These are phyloP conservation scores for Bimuria novae-zelandiae DNA, from an alignment of 2,329 filamentous ascomycete genomes.

Conservation along the genomic window DNA sequence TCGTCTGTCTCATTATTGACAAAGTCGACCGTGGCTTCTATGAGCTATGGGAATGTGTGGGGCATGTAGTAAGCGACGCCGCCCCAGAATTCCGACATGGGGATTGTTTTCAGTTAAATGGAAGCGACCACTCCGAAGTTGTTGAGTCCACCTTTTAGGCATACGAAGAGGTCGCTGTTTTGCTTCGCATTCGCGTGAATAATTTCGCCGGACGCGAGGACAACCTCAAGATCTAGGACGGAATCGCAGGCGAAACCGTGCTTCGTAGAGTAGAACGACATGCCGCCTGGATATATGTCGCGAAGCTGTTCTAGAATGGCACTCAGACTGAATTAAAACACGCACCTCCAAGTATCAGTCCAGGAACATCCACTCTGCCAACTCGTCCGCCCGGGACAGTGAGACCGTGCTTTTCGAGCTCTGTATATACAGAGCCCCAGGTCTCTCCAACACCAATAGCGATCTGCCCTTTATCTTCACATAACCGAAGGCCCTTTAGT, in stretches of 20 bases:
- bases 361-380: slow-evolving; percentile 4
- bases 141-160: too few relatives aligned
- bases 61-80: slow-evolving; percentile 9
- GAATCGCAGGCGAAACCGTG: too few relatives aligned
- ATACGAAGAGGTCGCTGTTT: too few relatives aligned
- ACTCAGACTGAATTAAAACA: too few relatives aligned
- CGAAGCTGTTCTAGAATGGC: too few relatives aligned
- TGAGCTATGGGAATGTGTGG: slow-evolving; percentile 1
- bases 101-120: neutral
- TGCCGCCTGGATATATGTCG: too few relatives aligned
- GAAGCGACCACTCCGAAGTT: neutral
- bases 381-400: slow-evolving; percentile 16
- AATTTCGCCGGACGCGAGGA: too few relatives aligned
- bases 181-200: too few relatives aligned
- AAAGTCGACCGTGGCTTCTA: slow-evolving; percentile 11
- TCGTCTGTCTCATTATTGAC: slow-evolving; percentile 10
- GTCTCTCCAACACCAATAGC: slow-evolving; percentile 7
- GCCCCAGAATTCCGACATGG: neutral
- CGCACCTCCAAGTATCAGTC: neutral
- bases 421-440: slow-evolving; percentile 10
- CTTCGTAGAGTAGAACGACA: too few relatives aligned
- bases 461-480: slow-evolving; percentile 3
- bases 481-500: slow-evolving; percentile 5
- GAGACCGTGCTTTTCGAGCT: slow-evolving; percentile 8
- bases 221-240: too few relatives aligned